phyloP scores from a whole-genome alignment of 192 early-diverging fungal species.

The Coemansia erecta region DNA sequence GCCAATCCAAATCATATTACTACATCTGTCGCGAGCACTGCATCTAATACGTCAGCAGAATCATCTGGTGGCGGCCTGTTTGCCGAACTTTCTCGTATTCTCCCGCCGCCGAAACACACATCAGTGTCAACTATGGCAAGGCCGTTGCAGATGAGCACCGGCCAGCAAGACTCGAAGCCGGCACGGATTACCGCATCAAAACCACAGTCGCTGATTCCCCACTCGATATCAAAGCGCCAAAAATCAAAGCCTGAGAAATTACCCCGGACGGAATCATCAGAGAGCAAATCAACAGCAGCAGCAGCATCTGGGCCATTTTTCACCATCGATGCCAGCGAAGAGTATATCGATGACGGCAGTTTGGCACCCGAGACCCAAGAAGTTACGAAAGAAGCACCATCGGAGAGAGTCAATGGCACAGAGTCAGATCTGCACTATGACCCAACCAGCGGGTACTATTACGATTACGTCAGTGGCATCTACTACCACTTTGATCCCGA shows the following conservation, averaged over 20 bases:
- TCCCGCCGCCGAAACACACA: slow-evolving; percentile 47
- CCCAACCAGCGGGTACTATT: slow-evolving; percentile 47
- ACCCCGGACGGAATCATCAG: neutral
- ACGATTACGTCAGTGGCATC: slow-evolving; percentile 20
- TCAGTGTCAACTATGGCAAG: neutral
- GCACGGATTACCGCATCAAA: neutral
- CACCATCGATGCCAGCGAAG: slow-evolving; percentile 12
- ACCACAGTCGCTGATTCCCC: slow-evolving; percentile 24
- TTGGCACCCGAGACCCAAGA: too few relatives aligned
- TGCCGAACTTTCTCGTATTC: slow-evolving; percentile 38
- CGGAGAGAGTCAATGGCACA: neutral
- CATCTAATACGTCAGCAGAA: neutral
- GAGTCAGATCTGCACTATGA: slow-evolving; percentile 30
- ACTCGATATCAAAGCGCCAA: slow-evolving; percentile 30
- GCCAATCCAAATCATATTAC: too few relatives aligned
- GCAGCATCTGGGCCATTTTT: slow-evolving; percentile 21
- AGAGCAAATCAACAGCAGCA: slow-evolving; percentile 1
- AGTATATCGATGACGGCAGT: too few relatives aligned
- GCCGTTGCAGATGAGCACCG: neutral
- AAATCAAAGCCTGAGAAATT: neutral
- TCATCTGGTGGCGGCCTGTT: slow-evolving; percentile 21
- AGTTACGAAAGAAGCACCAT: slow-evolving; percentile 1
- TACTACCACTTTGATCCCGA: slow-evolving; percentile 39
- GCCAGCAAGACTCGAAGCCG: neutral
- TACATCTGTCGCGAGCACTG: neutral